Base-by-base conservation (phyloP, 805 yeast species). In the Kuraishia molischiana region DNA sequence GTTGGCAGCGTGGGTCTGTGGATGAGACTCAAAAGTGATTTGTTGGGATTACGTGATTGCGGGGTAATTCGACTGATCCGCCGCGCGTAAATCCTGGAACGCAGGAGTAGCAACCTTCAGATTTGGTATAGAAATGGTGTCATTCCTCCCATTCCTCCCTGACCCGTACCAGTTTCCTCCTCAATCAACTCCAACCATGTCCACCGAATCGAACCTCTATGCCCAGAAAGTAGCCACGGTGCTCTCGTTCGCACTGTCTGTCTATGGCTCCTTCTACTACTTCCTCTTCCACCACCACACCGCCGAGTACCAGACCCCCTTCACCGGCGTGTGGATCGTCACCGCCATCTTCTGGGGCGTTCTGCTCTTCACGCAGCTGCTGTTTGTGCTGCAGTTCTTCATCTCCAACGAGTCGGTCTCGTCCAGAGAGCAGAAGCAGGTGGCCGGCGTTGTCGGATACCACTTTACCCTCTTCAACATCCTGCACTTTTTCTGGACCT, bases 391-490 rank as follows among this genome's bases (percentile, higher is more conserved):
- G 14, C 73, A 70, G 45, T 64, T 58, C 45, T 70, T 69, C 39
- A 48, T 52, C 34, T 53, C 58, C 38, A 34, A 46, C 19, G 42
- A 38, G 15, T 24, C 49, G 3, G 46, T 49, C 4, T 38, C 54
- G 18, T 10, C 41, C 3, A 39, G 44, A 19, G 48, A 46, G 29
- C 57, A 67, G 42, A 41, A 51, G 19, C 59, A 55, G 20, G 50
- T 59, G 30, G 56, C 66, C 29, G 53, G 51, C 29, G 44, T 56
- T 24, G 72, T 79, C 14, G 80, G 78, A 17, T 68, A 72, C 57
- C 85, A 79, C 59, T 79, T 82, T 51, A 66, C 75, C 15, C 43
- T 68, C 14, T 81, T 78, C 64, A 83, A 84, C 57, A 37, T 76
- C 26, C 49, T 74, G 36, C 72, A 71, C 33, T 75, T 77, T 47